Evolutionary conservation across 2,329 filamentous ascomycete genomes (phyloP), one percentile per base, ranked within the genome.

Genomic region (Colletotrichum scovillei): DNA sequence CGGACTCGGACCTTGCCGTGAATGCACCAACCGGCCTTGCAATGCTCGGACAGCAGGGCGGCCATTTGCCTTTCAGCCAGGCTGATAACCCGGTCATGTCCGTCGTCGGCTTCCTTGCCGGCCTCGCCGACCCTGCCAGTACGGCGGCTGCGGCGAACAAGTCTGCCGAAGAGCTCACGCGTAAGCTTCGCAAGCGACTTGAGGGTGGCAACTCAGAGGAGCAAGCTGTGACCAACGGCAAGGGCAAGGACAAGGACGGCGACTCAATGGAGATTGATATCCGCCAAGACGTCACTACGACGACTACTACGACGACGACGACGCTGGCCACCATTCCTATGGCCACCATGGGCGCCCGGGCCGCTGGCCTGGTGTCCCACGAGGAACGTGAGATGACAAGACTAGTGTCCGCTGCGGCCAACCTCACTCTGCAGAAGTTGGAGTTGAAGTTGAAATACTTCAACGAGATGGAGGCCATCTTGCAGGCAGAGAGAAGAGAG

Each of bases 331-430:
- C 92, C 35, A 92, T 98, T 69, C 95, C 95, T 2, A 89, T 99
- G 63, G 95, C 94, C 22, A 90, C 95, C 9, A 93, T 96, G 75
- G 95, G 95, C 14, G 95, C 94, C 2, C 94, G 97, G 74, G 91
- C 95, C 1, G 93, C 94, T 8, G 97, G 93, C 4, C 91, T 99
- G 42, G 95, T 96, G 32, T 98, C 96, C 3, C 95, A 98, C 78
- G 96, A 98, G 82, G 97, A 99, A 83, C 94, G 97, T 71, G 95
- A 98, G 83, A 97, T 98, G 91, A 97, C 95, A 24, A 93, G 95
- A 19, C 91, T 98, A 59, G 94, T 99, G 11, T 96, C 95, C 2
- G 93, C 95, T 6, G 95, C 95, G 0, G 94, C 98, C 65, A 99
- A 99, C 80, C 89, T 97, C 14, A 96, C 94, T n/a, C 87, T 98